Conservation (phyloP, 805 yeast genomes). For the Lipomyces mesembrius region DNA sequence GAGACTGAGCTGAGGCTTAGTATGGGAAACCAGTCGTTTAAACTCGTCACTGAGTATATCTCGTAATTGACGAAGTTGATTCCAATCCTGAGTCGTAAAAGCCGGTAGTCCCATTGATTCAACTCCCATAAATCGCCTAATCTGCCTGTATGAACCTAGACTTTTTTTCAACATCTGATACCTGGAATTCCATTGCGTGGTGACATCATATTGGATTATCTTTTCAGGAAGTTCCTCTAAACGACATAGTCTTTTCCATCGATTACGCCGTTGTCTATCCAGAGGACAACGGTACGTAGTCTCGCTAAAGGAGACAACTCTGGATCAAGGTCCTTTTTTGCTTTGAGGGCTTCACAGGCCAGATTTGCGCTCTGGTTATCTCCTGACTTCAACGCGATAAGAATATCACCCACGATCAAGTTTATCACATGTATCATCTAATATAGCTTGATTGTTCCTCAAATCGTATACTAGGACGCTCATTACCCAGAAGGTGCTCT, state of each 20-base stretch:
- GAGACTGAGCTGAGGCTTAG: constrained; percentile 1
- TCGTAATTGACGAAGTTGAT: not conserved
- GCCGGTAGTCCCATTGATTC: constrained; percentile 50
- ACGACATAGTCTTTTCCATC: not conserved
- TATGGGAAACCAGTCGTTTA: not conserved
- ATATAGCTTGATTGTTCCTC: constrained; percentile 1
- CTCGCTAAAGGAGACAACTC: constrained; percentile 7
- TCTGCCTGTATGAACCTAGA: not conserved
- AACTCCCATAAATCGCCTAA: not conserved
- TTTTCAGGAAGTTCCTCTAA: not conserved
- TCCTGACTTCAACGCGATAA: constrained; percentile 1
- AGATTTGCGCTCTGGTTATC: constrained; percentile 3
- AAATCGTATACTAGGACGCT: not conserved
- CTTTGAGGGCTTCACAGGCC: constrained; percentile 7
- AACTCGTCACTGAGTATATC: not conserved
- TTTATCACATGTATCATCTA: constrained; percentile 2
- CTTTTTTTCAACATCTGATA: constrained; percentile 3
- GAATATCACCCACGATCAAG: constrained; percentile 7
- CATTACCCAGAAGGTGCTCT: not conserved
- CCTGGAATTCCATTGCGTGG: not conserved
- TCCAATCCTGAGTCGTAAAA: constrained; percentile 49
- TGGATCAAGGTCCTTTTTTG: not conserved
- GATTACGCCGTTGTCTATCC: constrained; percentile 5
- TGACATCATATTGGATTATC: constrained; percentile 1
- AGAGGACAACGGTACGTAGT: not conserved